Conservation (phyloP, 257 asterid species). For the Knoxia roxburghii region DNA sequence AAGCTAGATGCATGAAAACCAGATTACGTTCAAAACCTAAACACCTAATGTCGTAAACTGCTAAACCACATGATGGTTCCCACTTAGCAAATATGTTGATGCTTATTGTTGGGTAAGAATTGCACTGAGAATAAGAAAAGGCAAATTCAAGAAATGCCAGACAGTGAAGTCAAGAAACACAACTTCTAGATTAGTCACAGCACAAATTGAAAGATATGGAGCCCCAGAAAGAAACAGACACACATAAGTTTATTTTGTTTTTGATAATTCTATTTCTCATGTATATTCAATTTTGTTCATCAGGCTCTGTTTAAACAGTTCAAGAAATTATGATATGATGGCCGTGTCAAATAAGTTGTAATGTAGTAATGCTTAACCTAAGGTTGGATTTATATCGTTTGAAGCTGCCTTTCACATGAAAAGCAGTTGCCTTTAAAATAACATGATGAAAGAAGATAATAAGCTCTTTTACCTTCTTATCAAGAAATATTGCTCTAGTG, state of each 20-base stretch:
- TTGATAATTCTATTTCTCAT: background rate
- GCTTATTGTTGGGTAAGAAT: background rate
- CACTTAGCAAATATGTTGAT: background rate
- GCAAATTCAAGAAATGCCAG: background rate
- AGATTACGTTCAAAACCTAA: background rate
- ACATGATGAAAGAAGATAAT: conserved; percentile 1
- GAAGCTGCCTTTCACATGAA: background rate
- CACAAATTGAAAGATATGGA: background rate
- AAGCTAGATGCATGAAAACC: background rate
- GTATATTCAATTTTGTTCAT: background rate
- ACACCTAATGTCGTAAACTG: background rate
- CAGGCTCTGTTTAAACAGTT: too few species aligned
- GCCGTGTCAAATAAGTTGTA: background rate
- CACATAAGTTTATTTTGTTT: background rate
- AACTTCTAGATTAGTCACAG: background rate
- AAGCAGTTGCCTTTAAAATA: background rate
- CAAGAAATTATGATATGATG: too few species aligned
- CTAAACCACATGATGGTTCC: background rate
- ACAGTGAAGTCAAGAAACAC: background rate
- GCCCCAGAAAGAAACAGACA: background rate
- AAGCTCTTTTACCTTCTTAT: conserved; percentile 68
- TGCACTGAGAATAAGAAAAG: background rate
- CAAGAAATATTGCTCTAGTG: conserved; percentile 68
- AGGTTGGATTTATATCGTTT: background rate
- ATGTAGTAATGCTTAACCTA: background rate